These are phyloP conservation scores for Cladosporium sp. DNA, from an alignment of 2,329 filamentous ascomycete species.

Conservation along the genomic window DNA sequence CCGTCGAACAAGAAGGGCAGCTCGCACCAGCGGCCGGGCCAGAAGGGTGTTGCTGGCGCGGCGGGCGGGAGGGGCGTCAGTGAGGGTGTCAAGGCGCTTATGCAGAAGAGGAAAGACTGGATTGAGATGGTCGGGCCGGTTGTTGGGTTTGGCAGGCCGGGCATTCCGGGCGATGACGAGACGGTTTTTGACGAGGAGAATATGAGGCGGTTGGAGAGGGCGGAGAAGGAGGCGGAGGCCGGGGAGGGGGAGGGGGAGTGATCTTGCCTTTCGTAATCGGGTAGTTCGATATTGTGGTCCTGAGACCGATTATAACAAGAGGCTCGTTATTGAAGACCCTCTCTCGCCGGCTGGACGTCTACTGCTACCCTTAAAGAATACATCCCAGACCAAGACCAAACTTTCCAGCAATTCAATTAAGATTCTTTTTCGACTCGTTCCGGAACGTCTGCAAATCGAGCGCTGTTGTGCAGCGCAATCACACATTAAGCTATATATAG, in stretches of 20 bases:
- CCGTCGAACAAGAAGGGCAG: conserved; percentile 71
- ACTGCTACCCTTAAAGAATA: too few relatives aligned
- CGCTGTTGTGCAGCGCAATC: too few relatives aligned
- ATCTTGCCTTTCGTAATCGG: too few relatives aligned
- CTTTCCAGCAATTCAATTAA: too few relatives aligned
- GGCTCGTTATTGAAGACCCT: too few relatives aligned
- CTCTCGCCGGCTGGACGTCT: too few relatives aligned
- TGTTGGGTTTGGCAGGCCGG: conserved; percentile 76
- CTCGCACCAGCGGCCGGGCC: conserved; percentile 48
- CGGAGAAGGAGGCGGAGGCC: conserved; percentile 76
- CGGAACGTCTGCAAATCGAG: too few relatives aligned
- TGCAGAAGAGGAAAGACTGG: conserved; percentile 89
- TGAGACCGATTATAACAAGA: too few relatives aligned
- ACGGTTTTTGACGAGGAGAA: conserved; percentile 69
- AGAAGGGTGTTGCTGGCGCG: conserved; percentile 66
- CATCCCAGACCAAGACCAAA: too few relatives aligned
- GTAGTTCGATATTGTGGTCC: too few relatives aligned
- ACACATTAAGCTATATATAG: too few relatives aligned
- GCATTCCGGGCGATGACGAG: conserved; percentile 69
- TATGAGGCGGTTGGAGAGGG: conserved; percentile 71
- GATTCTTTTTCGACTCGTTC: too few relatives aligned
- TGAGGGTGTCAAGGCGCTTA: conserved; percentile 83
- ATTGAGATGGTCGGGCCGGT: conserved; percentile 86
- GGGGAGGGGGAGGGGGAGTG: conserved; percentile 36
- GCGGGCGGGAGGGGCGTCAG: conserved; percentile 76